phyloP scores from a whole-genome alignment of 371 early-diverging fungal species.

The Chytridiales sp. region DNA sequence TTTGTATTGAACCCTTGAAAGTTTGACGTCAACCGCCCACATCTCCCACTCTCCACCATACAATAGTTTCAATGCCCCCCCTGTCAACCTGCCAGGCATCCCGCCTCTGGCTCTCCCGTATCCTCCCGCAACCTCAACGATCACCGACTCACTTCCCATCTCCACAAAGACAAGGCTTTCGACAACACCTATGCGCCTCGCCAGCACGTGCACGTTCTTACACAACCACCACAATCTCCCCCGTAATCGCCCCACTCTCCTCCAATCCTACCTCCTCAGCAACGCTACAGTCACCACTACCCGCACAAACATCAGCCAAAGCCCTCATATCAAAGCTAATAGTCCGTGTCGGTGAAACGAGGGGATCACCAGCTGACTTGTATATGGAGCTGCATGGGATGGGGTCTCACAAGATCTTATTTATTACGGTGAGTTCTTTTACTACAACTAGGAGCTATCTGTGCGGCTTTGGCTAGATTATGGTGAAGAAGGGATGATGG shows the following conservation, averaged over 20 bases:
- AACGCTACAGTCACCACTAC: background rate
- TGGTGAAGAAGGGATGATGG: background rate
- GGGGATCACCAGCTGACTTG: conserved; percentile 35
- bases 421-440: conserved; percentile 61
- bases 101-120: background rate
- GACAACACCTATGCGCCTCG: too few species aligned
- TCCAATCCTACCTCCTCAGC: background rate
- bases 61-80: too few species aligned
- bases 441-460: background rate
- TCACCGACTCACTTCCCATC: background rate
- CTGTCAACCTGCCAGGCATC: background rate
- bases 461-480: background rate
- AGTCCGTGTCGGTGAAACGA: conserved; percentile 13
- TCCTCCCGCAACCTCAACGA: background rate
- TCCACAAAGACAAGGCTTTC: background rate
- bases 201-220: too few species aligned
- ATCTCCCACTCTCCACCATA: too few species aligned
- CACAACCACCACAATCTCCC: too few species aligned
- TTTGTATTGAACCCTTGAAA: too few species aligned
- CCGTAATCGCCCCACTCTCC: too few species aligned
- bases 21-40: too few species aligned
- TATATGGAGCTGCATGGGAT: conserved; percentile 71
- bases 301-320: conserved; percentile 2
- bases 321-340: background rate
- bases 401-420: conserved; percentile 60